Base-by-base conservation (phyloP, 306 rosid species). In the Herpetospermum pedunculosum region DNA sequence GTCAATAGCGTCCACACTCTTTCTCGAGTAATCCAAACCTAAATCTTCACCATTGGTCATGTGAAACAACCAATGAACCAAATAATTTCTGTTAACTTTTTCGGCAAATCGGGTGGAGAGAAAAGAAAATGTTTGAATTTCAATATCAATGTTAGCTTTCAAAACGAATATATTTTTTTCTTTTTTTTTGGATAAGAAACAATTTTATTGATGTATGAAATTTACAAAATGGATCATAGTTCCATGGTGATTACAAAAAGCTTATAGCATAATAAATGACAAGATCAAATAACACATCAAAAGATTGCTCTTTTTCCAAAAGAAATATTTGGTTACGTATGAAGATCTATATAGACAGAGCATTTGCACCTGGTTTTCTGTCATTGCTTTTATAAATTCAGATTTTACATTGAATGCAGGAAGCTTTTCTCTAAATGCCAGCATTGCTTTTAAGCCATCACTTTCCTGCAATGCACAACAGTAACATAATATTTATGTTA, bases 391-490 rank as follows among this genome's bases (percentile, higher is more conserved):
- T 77, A 93, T 82, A 81, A 93, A 89, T 78, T 87, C 86, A 2
- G 90, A 87, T 82, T 83, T 93, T 96, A 89, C 78, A 76, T 85
- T 86, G 84, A 81, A 87, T 19, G 98, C 94, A 58, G 97, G 98
- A 77, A 93, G 97, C 59, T 83, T 87, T 88, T 91, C 94, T 75
- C 91, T 84, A 73, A 93, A 93, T 50, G 84, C 79, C 79, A 72
- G 85, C 86, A 91, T 91, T 81, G 83, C 86, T 83, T 78, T 87
- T 71, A 84, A 74, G 80, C 84, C 69, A 82, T 79, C 85, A 64
- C 88, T 84, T 70, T 76, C 81, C 98, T 93, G 82, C 74, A 73
- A 49, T 76, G 68, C 74, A 76, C 48, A 80, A 67, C 9, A 38
- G 23, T 23, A 15, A 15, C 26, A 55, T 15, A 12, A 28, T 40